Evolutionary conservation across 106 monocot species (phyloP), one percentile per base, ranked within the genome.

Genomic region (Chionographis japonica): DNA sequence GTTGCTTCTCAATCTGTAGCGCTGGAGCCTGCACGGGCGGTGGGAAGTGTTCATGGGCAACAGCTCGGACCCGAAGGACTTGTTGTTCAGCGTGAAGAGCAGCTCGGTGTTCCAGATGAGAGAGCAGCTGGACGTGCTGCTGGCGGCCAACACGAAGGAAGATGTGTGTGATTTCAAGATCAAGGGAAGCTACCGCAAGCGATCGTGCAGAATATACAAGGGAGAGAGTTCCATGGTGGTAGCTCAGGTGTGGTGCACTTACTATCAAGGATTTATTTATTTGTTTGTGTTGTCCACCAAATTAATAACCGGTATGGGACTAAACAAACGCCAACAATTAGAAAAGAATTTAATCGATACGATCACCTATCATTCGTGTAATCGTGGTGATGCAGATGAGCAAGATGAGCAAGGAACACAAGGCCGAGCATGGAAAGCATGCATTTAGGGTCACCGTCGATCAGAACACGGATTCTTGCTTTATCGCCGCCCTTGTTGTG

Each of bases 81-180:
- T 66, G 3, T 1, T 66, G 12, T 66, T 66, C 20, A 66, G 49
- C 50, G 20, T 52, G 3, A 49, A 51, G 43, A 50, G 18, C 7
- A 20, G 8, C 5, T 66, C 65, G 15, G 3, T 46, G 4, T 19
- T 66, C 51, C 65, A 66, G 17, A n/a, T 66, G 6, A 40, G 17
- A 17, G 18, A 4, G 4, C 2, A 52, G 27, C 18, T 46, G 50
- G 49, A 66, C 17, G 50, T 66, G 15, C 50, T 62, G 11, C 40
- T 78, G 42, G 61, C 58, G 2, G 42, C 58, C 36, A 78, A 78
- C 55, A 67, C 66, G 12, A 60, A 6, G 3, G 67, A 66, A 50
- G 42, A 72, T 2, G 72, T 15, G 1, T 72, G 67, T 13, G 78
- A 78, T 56, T 72, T 67, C 61, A 72, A 61, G 72, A 67, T 78